Evolutionary conservation across 192 early-diverging fungal species (phyloP).

Genomic region (Entomortierella parvispora): DNA sequence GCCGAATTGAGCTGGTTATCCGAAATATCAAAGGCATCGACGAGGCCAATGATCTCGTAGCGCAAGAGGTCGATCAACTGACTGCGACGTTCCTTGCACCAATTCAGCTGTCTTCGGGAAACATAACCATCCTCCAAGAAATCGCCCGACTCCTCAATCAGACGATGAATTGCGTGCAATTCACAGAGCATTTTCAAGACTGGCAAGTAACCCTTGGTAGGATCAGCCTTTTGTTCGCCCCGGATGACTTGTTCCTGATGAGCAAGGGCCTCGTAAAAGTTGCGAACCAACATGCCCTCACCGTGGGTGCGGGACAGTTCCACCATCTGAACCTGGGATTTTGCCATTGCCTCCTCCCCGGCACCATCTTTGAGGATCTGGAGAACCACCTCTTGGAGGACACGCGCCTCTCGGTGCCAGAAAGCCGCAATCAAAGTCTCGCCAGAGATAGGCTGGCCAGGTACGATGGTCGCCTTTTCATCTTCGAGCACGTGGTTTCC

Average conservation of each 20-base stretch:
- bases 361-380: slow-evolving; percentile 50
- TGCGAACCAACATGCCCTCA: slow-evolving; percentile 77
- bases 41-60: slow-evolving; percentile 77
- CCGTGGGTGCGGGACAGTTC: slow-evolving; percentile 69
- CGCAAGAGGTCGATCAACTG: slow-evolving; percentile 68
- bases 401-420: slow-evolving; percentile 59
- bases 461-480: slow-evolving; percentile 24
- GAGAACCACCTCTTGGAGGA: slow-evolving; percentile 55
- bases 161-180: slow-evolving; percentile 78
- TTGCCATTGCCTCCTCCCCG: slow-evolving; percentile 59
- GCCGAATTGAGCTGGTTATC: slow-evolving; percentile 89
- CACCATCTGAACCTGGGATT: slow-evolving; percentile 59
- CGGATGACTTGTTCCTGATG: slow-evolving; percentile 47
- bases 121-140: slow-evolving; percentile 84
- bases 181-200: slow-evolving; percentile 71
- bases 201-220: slow-evolving; percentile 61
- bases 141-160: slow-evolving; percentile 75
- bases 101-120: slow-evolving; percentile 64
- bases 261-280: slow-evolving; percentile 73
- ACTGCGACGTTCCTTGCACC: slow-evolving; percentile 67
- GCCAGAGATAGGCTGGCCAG: slow-evolving; percentile 43
- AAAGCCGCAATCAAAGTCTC: slow-evolving; percentile 52
- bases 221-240: slow-evolving; percentile 3
- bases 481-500: slow-evolving; percentile 13
- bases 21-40: slow-evolving; percentile 86